Conservation (phyloP, 78 protist species). For the Ministeria vibrans region DNA sequence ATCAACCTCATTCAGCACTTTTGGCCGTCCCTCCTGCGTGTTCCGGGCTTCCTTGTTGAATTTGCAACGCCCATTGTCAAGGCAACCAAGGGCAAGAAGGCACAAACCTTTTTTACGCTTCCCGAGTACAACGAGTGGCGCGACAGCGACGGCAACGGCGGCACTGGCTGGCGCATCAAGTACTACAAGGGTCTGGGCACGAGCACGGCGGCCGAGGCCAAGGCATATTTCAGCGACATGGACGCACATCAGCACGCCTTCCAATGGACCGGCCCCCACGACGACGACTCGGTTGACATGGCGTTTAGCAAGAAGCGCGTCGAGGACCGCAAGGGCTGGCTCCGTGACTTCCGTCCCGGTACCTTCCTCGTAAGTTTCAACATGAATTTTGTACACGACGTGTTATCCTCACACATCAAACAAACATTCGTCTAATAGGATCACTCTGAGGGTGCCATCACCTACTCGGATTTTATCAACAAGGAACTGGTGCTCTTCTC, state of each 20-base stretch:
- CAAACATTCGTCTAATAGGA: too few relatives aligned
- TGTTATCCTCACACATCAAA: too few relatives aligned
- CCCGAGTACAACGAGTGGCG: constrained; percentile 82
- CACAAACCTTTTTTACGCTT: constrained; percentile 85
- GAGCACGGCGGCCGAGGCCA: constrained; percentile 81
- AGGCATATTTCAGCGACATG: constrained; percentile 85
- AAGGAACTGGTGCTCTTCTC: constrained; percentile 93
- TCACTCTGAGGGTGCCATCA: not conserved
- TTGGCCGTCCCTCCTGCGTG: constrained; percentile 93
- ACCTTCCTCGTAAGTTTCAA: constrained; percentile 40
- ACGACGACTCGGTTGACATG: constrained; percentile 61
- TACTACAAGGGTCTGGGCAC: constrained; percentile 99
- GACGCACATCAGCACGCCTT: constrained; percentile 65
- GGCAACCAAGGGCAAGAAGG: constrained; percentile 34
- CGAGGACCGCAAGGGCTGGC: constrained; percentile 93
- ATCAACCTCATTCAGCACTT: constrained; percentile 91
- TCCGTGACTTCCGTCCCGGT: constrained; percentile 37
- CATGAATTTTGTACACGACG: too few relatives aligned
- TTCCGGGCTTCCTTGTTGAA: constrained; percentile 82
- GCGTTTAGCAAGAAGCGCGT: constrained; percentile 76
- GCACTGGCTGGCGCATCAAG: constrained; percentile 64
- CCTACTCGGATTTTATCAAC: constrained; percentile 69
- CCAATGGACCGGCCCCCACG: constrained; percentile 42
- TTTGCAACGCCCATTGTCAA: constrained; percentile 98
- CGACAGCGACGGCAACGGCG: not conserved